Evolutionary conservation across 2,329 filamentous ascomycete species (phyloP).

Genomic region (Fusarium sp.): DNA sequence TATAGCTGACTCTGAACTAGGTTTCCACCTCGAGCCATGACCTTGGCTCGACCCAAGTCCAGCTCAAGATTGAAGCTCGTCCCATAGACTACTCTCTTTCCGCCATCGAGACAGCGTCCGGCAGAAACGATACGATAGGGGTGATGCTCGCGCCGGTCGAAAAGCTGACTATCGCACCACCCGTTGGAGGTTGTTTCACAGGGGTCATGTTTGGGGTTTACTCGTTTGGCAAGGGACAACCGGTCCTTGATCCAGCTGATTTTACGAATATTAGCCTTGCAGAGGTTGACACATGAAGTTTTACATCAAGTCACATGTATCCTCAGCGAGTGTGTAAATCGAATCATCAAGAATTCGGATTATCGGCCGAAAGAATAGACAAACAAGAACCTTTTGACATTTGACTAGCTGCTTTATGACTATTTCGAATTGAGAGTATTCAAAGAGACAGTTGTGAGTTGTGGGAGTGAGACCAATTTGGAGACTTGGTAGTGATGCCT

Average conservation of each 20-base stretch:
- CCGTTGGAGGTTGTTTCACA: constrained; percentile 37
- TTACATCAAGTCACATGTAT: no score
- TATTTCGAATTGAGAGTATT: no score
- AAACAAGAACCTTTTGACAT: no score
- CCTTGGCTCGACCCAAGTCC: background rate
- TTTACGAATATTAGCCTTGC: constrained; percentile 17
- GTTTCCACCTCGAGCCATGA: background rate
- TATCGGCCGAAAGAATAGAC: no score
- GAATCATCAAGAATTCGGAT: no score
- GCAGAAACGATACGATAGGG: background rate
- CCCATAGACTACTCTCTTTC: constrained; percentile 17
- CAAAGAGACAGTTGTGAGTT: no score
- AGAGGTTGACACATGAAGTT: background rate
- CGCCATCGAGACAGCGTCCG: background rate
- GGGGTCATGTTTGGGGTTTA: constrained; percentile 42
- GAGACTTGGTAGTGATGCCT: no score
- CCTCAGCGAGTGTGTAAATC: no score
- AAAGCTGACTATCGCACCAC: constrained; percentile 24
- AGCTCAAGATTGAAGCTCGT: constrained; percentile 1
- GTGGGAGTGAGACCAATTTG: no score
- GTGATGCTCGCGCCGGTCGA: background rate
- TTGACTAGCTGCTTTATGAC: no score
- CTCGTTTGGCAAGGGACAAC: constrained; percentile 32
- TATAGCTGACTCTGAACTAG: background rate
- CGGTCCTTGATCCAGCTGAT: constrained; percentile 37